Conservation (phyloP, 257 asterid genomes). For the Paraleonurus japonicus region DNA sequence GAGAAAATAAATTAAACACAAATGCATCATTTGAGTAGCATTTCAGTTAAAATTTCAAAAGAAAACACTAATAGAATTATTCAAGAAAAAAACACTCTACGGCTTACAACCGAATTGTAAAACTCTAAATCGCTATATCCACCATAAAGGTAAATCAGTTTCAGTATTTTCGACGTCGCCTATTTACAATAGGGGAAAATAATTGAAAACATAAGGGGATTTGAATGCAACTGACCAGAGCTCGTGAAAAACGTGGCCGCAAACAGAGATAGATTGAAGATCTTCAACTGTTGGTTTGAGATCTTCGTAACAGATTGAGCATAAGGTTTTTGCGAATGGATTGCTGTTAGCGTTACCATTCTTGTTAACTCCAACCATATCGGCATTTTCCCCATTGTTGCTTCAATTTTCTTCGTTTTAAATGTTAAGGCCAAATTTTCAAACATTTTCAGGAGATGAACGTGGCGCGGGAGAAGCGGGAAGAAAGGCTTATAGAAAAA, state of each 20-base stretch:
- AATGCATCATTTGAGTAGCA: not conserved
- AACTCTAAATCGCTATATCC: not conserved
- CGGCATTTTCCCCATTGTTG: constrained; percentile 22
- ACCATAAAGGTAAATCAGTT: not conserved
- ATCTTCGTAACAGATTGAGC: constrained; percentile 93
- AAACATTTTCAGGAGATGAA: constrained; percentile 15
- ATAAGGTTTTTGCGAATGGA: constrained; percentile 70
- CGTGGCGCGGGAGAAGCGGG: constrained; percentile 32
- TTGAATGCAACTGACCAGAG: constrained; percentile 58
- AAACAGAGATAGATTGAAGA: constrained; percentile 78
- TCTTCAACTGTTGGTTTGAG: constrained; percentile 87
- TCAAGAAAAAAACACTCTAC: not conserved
- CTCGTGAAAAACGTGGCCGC: constrained; percentile 99
- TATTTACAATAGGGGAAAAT: not conserved
- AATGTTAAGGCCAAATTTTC: constrained; percentile 14
- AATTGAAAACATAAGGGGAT: not conserved
- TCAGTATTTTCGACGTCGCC: not conserved
- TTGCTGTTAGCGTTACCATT: constrained; percentile 20
- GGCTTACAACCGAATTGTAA: not conserved
- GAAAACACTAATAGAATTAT: not conserved
- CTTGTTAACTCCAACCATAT: constrained; percentile 40
- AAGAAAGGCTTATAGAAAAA: not conserved
- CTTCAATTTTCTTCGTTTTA: constrained; percentile 18
- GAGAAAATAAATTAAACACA: not conserved
- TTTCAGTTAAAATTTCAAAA: not conserved